These are phyloP conservation scores for Neocucurbitaria cava DNA, from an alignment of 2,329 filamentous ascomycete genomes.

Conservation along the genomic window DNA sequence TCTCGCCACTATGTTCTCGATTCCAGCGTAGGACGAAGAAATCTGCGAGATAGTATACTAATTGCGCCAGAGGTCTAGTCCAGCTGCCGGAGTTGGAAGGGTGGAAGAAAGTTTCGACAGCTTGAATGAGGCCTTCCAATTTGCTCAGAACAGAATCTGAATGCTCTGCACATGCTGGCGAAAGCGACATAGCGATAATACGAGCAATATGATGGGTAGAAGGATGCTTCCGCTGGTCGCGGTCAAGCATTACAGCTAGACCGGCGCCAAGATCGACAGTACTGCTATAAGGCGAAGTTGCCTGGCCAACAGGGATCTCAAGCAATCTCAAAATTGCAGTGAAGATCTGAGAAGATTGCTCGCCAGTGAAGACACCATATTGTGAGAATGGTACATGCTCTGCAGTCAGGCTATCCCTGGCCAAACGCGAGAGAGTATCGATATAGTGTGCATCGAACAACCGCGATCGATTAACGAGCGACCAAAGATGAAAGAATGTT, in stretches of 20 bases:
- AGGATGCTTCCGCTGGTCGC: slow-evolving; percentile 92
- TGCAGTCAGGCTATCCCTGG: slow-evolving; percentile 80
- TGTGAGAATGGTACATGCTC: slow-evolving; percentile 80
- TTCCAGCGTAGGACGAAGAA: slow-evolving; percentile 99
- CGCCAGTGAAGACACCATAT: slow-evolving; percentile 88
- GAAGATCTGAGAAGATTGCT: slow-evolving; percentile 92
- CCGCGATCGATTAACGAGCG: slow-evolving; percentile 87
- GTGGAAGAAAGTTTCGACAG: slow-evolving; percentile 98
- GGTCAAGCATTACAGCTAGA: slow-evolving; percentile 83
- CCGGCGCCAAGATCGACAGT: slow-evolving; percentile 84
- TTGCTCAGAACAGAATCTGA: slow-evolving; percentile 81
- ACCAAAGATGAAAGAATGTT: slow-evolving; percentile 97
- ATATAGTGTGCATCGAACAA: slow-evolving; percentile 85
- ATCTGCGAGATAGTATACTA: slow-evolving; percentile 91
- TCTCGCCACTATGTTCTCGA: slow-evolving; percentile 88
- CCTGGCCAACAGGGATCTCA: slow-evolving; percentile 95
- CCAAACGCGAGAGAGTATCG: slow-evolving; percentile 86
- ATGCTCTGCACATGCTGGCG: slow-evolving; percentile 79
- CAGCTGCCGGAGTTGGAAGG: slow-evolving; percentile 93
- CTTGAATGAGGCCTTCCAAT: slow-evolving; percentile 90
- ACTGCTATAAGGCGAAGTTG: slow-evolving; percentile 85
- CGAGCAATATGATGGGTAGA: slow-evolving; percentile 89
- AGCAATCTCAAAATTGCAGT: slow-evolving; percentile 87
- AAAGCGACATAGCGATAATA: slow-evolving; percentile 92
- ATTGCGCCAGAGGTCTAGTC: slow-evolving; percentile 87